Evolutionary conservation across 116 monocot species (phyloP), one percentile per base, ranked within the genome.

Genomic region (Dioscorea cayenensis): DNA sequence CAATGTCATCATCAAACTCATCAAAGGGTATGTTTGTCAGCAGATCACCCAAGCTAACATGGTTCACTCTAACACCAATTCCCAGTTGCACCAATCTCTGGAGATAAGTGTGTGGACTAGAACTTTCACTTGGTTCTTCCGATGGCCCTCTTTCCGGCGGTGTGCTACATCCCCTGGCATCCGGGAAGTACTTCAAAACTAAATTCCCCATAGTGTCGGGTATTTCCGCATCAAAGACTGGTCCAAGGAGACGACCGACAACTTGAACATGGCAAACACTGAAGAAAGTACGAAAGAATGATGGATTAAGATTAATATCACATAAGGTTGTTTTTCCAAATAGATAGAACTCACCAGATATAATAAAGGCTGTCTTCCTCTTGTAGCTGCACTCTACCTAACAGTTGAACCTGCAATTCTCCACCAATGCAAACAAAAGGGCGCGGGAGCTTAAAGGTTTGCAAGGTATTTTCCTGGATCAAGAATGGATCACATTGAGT

Each of bases 341-440:
- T 5, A n/a, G 17, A 55, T n/a, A 19, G 5, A 55, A 16, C 55
- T 55, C 55, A 92, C 95, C 95, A 92, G 36, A 95, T 81, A 68
- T 95, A 95, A 59, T 86, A 95, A 36, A 83, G 68, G 50, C 70
- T 69, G 67, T 95, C 95, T 28, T 68, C 66, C 60, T 74, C 81
- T 76, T 95, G 92, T 36, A 64, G 81, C 67, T 95, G 95, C 60
- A 95, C 85, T 60, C 95, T 86, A 19, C 92, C 95, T 74, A 87
- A 25, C 22, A 95, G 69, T 76, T 95, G 87, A 59, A 95, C 81
- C 66, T 87, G 87, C 72, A 95, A 37, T 38, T 87, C 36, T 69
- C 87, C 92, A 75, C 94, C 94, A 69, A 95, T 74, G 78, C 94
- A 95, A 37, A 95, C 63, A 66, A 80, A 84, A 14, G 92, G 95